Conservation (phyloP, 352 stramenopile genomes). For the Paralagenidium karlingii region DNA sequence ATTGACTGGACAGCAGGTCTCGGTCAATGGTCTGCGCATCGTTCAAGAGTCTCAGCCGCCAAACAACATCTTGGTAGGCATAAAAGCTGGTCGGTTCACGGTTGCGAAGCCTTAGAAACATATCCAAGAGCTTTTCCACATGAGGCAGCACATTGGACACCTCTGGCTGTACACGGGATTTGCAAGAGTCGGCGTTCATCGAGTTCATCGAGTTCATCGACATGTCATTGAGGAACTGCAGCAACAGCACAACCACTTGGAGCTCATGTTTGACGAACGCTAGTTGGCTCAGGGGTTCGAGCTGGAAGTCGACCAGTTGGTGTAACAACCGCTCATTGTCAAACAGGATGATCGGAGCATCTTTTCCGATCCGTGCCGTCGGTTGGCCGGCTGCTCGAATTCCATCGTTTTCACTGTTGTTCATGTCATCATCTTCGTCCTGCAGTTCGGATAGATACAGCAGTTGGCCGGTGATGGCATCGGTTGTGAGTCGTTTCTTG, state of each 20-base stretch:
- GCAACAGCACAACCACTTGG: slow-evolving; percentile 31
- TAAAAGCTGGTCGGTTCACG: slow-evolving; percentile 52
- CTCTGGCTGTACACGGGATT: slow-evolving; percentile 4
- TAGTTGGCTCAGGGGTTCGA: slow-evolving; percentile 66
- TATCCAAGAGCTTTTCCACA: slow-evolving; percentile 43
- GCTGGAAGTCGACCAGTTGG: slow-evolving; percentile 60
- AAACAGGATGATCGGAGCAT: slow-evolving; percentile 71
- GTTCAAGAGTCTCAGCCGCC: too few relatives aligned
- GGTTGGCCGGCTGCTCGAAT: background rate
- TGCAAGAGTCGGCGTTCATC: background rate
- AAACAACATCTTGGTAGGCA: slow-evolving; percentile 79
- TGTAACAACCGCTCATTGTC: slow-evolving; percentile 61
- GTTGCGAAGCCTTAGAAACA: slow-evolving; percentile 30
- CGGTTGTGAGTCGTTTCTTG: background rate
- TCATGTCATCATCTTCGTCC: background rate
- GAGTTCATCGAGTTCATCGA: too few relatives aligned
- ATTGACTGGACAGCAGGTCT: slow-evolving; percentile 31
- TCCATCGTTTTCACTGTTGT: background rate
- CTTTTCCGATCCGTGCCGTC: slow-evolving; percentile 30
- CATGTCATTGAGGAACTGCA: slow-evolving; percentile 46
- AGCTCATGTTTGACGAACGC: slow-evolving; percentile 50
- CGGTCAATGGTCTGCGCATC: slow-evolving; percentile 3
- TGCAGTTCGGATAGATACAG: background rate
- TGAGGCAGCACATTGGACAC: slow-evolving; percentile 21
- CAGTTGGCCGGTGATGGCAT: background rate